Conservation (phyloP, 140 eudicot species). For the Flaveria floridana region DNA sequence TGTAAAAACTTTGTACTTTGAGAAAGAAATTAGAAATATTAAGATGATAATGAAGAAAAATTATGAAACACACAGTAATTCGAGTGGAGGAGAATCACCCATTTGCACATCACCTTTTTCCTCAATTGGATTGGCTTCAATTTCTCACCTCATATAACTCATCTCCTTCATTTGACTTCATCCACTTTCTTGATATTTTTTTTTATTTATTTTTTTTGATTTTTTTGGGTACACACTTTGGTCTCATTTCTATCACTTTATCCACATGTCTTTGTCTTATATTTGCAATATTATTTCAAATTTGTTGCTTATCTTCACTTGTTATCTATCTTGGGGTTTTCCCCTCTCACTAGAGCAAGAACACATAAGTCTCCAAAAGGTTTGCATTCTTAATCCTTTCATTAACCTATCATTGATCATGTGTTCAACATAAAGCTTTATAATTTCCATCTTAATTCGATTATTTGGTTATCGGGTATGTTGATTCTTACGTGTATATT, state of each 20-base stretch:
- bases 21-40: background rate
- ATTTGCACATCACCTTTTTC: constrained; percentile 17
- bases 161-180: constrained; percentile 42
- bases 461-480: constrained; percentile 8
- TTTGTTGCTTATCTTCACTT: constrained; percentile 35
- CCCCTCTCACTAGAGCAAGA: constrained; percentile 25
- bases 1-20: background rate
- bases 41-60: constrained; percentile 24
- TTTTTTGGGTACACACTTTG: constrained; percentile 37
- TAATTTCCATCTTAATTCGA: background rate
- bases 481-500: background rate
- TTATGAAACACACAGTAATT: constrained; percentile 22
- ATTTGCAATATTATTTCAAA: constrained; percentile 20
- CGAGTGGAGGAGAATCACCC: constrained; percentile 44
- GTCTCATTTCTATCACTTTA: constrained; percentile 35
- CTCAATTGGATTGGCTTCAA: constrained; percentile 43
- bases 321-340: constrained; percentile 28
- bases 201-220: background rate
- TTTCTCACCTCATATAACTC: constrained; percentile 56
- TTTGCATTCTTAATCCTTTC: constrained; percentile 23
- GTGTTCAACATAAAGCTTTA: constrained; percentile 9
- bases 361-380: constrained; percentile 37
- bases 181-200: constrained; percentile 22
- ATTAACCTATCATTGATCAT: background rate
- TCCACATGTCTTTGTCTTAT: constrained; percentile 35